Evolutionary conservation across 805 yeast species (phyloP), one percentile per base, ranked within the genome.

Genomic region (Saturnispora sekii): DNA sequence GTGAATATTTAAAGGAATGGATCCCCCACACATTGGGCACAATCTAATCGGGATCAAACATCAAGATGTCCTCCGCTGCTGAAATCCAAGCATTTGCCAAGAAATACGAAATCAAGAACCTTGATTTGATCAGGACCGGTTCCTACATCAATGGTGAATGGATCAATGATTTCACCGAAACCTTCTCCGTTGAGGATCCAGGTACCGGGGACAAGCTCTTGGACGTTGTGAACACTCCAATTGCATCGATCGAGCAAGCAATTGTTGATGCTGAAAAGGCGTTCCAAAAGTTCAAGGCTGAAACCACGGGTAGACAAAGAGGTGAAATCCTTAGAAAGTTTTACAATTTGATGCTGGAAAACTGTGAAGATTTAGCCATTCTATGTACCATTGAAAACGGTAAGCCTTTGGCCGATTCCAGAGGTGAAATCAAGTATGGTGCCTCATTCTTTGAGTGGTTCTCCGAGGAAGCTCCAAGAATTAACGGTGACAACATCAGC

Each of bases 121-220:
- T 65, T 18, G 67, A 68, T n/a, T 66, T 83, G 32, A 51, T 82
- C 47, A 68, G 70, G 55, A 80, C 84, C 10, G 96, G 96, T 51
- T 68, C 89, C 55, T 89, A 84, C 72, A 86, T 89, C 63, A 83
- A 87, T 70, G 85, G 85, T 64, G 85, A 85, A 63, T 86, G 82
- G 46, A 44, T 53, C 29, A 58, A 63, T 6, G 64, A 65, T 30
- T 73, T 74, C 45, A 74, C 73, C 43, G 70, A 74, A 57, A 58
- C 73, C 90, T 1, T 81, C 79, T 72, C 72, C 49, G 82, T 79
- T 31, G 62, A 67, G 44, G 70, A 76, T 51, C 83, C 84, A 2
- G 67, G 77, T 6, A 73, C 74, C 17, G 83, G 76, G 28, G 65
- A 74, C 47, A 68, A 63, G 30, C 70, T 74, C 46, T 66, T 77